phyloP scores from a whole-genome alignment of 495 filamentous ascomycete genomes.

The Niebla homalea region DNA sequence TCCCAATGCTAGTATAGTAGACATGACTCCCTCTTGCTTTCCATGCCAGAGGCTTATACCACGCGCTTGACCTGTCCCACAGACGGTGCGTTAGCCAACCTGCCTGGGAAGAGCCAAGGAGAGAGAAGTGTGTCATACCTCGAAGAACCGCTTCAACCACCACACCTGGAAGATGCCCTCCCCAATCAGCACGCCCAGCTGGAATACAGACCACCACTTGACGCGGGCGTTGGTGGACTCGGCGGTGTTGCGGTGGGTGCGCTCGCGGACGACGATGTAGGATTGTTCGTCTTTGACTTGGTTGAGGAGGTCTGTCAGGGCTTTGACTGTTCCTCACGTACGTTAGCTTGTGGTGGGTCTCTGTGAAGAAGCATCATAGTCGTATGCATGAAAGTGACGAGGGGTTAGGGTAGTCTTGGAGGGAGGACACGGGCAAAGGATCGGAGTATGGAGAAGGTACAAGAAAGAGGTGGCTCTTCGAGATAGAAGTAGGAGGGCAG shows the following conservation, averaged over 20 bases:
- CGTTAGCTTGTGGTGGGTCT: no score
- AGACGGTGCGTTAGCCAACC: background rate
- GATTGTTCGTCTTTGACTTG: conserved; percentile 96
- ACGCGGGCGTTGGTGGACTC: conserved; percentile 95
- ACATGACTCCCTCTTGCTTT: background rate
- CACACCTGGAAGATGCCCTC: conserved; percentile 97
- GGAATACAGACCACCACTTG: conserved; percentile 99
- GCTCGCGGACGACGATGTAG: conserved; percentile 90
- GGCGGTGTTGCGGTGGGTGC: conserved; percentile 93
- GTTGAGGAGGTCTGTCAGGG: conserved; percentile 68
- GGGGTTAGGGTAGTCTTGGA: no score
- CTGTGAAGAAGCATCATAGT: no score
- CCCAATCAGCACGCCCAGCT: conserved; percentile 75
- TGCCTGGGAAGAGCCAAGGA: background rate
- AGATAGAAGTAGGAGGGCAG: no score
- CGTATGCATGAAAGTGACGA: no score
- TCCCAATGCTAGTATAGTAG: background rate
- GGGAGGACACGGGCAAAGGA: no score
- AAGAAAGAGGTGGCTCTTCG: no score
- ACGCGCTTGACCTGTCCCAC: background rate
- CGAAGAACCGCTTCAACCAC: conserved; percentile 98
- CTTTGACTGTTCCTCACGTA: no score
- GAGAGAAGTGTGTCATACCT: conserved; percentile 42
- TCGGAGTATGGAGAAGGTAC: no score
- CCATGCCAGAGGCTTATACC: background rate